Conservation (phyloP, 495 filamentous ascomycete species). For the Penicillium cataractarum region DNA sequence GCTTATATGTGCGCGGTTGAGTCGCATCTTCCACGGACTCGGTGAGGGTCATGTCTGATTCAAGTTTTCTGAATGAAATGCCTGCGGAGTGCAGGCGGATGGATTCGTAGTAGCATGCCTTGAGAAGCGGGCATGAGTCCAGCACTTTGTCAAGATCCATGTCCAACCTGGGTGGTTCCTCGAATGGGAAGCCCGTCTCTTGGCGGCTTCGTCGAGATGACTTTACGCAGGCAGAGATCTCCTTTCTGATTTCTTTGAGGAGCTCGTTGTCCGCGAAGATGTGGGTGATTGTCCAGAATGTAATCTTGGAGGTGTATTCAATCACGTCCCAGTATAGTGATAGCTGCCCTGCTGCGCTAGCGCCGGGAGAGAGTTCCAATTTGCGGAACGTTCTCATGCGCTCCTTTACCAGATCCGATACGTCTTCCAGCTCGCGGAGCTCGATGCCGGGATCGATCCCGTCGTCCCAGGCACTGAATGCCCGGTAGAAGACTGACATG, state of each 20-base stretch:
- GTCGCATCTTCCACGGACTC: slow-evolving; percentile 47
- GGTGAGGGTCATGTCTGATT: slow-evolving; percentile 46
- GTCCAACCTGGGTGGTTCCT: slow-evolving; percentile 52
- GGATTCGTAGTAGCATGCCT: slow-evolving; percentile 58
- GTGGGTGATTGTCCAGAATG: slow-evolving; percentile 61
- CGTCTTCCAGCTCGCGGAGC: slow-evolving; percentile 58
- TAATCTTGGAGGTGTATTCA: slow-evolving; percentile 52
- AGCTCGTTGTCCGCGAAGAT: slow-evolving; percentile 52
- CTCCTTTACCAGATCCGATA: slow-evolving; percentile 51
- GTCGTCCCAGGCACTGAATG: slow-evolving; percentile 50
- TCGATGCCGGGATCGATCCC: slow-evolving; percentile 48
- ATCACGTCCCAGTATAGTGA: slow-evolving; percentile 58
- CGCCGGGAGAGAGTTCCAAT: slow-evolving; percentile 32
- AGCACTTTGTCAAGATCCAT: slow-evolving; percentile 51
- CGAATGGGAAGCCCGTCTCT: slow-evolving; percentile 55
- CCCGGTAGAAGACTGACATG: slow-evolving; percentile 52
- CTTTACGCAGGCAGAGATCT: slow-evolving; percentile 52
- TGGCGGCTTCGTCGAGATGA: slow-evolving; percentile 46
- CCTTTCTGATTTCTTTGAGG: slow-evolving; percentile 53
- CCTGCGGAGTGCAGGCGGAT: slow-evolving; percentile 55
- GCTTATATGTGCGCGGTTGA: slow-evolving; percentile 43
- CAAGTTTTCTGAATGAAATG: slow-evolving; percentile 47
- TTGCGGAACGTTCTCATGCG: slow-evolving; percentile 45
- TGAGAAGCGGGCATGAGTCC: slow-evolving; percentile 53
- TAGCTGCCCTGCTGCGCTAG: slow-evolving; percentile 41